Conservation (phyloP, 2,329 filamentous ascomycete species). For the Fusarium sulawesiense region DNA sequence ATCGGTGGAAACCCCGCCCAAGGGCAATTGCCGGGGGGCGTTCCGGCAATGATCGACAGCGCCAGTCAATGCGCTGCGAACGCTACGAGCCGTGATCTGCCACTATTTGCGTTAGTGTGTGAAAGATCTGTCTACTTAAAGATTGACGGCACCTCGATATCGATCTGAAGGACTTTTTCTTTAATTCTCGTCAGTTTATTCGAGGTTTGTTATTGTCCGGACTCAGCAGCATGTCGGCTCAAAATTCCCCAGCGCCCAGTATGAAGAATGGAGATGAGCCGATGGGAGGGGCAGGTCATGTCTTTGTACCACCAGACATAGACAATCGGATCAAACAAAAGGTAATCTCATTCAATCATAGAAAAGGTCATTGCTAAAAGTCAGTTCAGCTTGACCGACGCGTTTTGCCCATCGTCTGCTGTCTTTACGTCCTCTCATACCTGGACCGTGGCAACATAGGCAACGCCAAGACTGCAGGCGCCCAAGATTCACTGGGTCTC, state of each 20-base stretch:
- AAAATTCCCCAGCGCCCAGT: background rate
- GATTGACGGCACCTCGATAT: background rate
- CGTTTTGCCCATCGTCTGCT: constrained; percentile 34
- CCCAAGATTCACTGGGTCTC: constrained; percentile 22
- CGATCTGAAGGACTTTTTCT: background rate
- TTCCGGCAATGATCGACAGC: background rate
- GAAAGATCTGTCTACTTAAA: background rate
- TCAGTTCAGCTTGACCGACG: constrained; percentile 23
- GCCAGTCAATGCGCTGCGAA: background rate
- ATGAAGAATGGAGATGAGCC: background rate
- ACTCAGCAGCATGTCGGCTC: background rate
- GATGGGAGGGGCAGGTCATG: no score
- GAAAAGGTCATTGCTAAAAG: background rate
- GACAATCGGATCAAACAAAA: background rate
- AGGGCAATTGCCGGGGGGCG: background rate
- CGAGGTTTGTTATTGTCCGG: accelerated
- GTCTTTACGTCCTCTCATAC: constrained; percentile 38
- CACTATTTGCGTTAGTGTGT: background rate
- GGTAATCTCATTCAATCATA: background rate
- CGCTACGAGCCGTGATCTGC: background rate
- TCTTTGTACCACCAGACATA: background rate
- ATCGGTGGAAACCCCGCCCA: background rate
- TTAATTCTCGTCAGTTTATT: background rate
- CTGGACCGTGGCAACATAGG: constrained; percentile 40
- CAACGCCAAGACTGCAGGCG: constrained; percentile 36